Percentiles rank a stretch among this genome's conserved stretches.
These are phyloP conservation scores for Aurantiochytrium sp. DNA, from an alignment of 108 stramenopile genomes.

Conservation along the genomic window DNA sequence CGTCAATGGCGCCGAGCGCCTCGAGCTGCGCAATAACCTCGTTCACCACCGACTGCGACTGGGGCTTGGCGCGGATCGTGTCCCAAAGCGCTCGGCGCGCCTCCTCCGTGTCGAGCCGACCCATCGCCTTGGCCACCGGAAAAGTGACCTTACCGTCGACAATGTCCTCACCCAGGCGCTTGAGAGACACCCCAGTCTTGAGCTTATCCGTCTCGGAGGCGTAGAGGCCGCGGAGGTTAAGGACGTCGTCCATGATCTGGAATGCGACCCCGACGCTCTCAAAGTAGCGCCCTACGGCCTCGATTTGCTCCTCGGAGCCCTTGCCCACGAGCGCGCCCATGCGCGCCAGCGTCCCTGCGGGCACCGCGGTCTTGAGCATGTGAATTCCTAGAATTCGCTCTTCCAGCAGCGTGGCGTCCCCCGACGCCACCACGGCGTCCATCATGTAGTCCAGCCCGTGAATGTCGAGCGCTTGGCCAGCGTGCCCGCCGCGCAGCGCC, in stretches of 20 bases:
- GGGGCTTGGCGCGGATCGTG: not conserved
- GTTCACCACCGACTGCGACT: not conserved
- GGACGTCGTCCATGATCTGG: constrained; percentile 41
- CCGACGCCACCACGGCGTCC: constrained; percentile 29
- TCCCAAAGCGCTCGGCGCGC: constrained; percentile 9
- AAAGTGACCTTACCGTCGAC: constrained; percentile 33
- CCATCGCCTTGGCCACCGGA: constrained; percentile 35
- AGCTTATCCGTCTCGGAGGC: constrained; percentile 30
- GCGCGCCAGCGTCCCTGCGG: constrained; percentile 33
- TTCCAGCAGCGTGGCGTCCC: constrained; percentile 12
- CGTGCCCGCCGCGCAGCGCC: constrained; percentile 38
- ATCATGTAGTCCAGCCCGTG: constrained; percentile 35
- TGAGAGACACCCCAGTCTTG: not conserved
- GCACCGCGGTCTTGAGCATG: constrained; percentile 38
- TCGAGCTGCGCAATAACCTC: constrained; percentile 5
- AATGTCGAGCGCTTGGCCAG: constrained; percentile 37
- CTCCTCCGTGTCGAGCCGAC: not conserved
- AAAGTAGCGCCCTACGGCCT: constrained; percentile 35
- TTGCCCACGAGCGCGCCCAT: constrained; percentile 36
- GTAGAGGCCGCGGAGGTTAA: constrained; percentile 34
- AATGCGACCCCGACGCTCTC: constrained; percentile 35
- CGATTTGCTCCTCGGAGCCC: constrained; percentile 28
- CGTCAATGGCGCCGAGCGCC: constrained; percentile 4
- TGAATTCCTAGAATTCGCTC: constrained; percentile 32
- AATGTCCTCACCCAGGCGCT: constrained; percentile 35